Evolutionary conservation across 2,329 filamentous ascomycete species (phyloP).

Genomic region (Tolypocladium ophioglossoides): DNA sequence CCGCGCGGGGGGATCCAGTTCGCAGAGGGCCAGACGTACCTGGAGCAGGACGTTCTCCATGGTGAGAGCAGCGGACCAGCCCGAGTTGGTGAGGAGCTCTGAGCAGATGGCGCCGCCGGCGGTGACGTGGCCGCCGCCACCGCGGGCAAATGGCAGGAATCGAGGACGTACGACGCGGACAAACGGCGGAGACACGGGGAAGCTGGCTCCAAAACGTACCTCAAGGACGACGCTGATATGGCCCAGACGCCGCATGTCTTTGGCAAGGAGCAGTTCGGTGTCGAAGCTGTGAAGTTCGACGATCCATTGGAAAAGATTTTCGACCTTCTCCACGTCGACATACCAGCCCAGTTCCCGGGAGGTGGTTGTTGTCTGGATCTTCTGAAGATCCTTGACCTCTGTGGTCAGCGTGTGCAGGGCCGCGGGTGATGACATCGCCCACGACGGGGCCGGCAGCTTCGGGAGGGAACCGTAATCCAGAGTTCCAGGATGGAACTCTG

Average conservation of each 20-base stretch:
- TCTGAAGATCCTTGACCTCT: constrained; percentile 54
- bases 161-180: constrained; percentile 73
- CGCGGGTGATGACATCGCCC: constrained; percentile 15
- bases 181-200: constrained; percentile 72
- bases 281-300: constrained; percentile 83
- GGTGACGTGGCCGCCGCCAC: constrained; percentile 82
- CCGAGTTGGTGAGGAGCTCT: constrained; percentile 72
- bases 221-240: constrained; percentile 67
- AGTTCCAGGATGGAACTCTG: constrained; percentile 53
- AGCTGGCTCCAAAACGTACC: constrained; percentile 67
- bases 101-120: constrained; percentile 74
- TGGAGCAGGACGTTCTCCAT: constrained; percentile 76
- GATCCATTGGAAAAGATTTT: constrained; percentile 84
- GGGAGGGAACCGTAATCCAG: constrained; percentile 53
- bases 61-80: constrained; percentile 64
- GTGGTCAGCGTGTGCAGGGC: constrained; percentile 14
- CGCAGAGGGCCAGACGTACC: constrained; percentile 66
- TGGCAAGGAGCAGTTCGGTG: constrained; percentile 51
- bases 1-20: constrained; percentile 63
- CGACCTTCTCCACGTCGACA: constrained; percentile 55
- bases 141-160: constrained; percentile 59
- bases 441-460: constrained; percentile 36
- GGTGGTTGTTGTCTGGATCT: constrained; percentile 50
- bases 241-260: constrained; percentile 57
- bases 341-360: constrained; percentile 71